A percentile compares a stretch with the other conserved stretches of the same genome.
These are phyloP conservation scores for Aspergillus kassunensis DNA, from an alignment of 495 filamentous ascomycete genomes.

Conservation along the genomic window DNA sequence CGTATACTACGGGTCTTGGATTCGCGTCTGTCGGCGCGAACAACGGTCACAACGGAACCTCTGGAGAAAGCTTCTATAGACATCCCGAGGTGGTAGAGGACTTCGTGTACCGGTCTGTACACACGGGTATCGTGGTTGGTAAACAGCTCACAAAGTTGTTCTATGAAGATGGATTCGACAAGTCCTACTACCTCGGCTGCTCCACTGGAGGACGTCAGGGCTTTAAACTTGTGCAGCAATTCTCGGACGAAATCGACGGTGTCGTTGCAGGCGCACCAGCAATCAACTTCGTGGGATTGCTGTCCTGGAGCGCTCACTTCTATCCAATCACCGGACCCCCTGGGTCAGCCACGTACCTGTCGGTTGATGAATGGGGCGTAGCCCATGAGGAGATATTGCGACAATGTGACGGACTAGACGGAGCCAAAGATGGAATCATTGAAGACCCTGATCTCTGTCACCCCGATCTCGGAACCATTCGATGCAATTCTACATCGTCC, in stretches of 20 bases:
- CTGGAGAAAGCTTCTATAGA: conserved; percentile 47
- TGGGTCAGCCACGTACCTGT: conserved; percentile 47
- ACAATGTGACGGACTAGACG: conserved; percentile 65
- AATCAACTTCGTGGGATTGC: conserved; percentile 47
- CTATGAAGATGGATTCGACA: conserved; percentile 41
- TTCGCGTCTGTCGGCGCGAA: conserved; percentile 56
- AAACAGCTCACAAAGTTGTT: conserved; percentile 46
- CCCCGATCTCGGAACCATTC: conserved; percentile 48
- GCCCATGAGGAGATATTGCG: conserved; percentile 56
- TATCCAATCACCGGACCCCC: conserved; percentile 45
- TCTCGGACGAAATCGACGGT: conserved; percentile 59
- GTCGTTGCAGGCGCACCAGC: conserved; percentile 58
- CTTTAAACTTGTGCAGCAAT: conserved; percentile 47
- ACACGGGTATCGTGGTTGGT: conserved; percentile 51
- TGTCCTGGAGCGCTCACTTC: conserved; percentile 53
- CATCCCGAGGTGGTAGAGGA: conserved; percentile 50
- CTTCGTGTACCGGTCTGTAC: conserved; percentile 43
- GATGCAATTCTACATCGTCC: conserved; percentile 39
- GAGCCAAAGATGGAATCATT: conserved; percentile 61
- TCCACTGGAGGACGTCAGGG: conserved; percentile 55
- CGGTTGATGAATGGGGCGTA: conserved; percentile 43
- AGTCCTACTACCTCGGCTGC: conserved; percentile 55
- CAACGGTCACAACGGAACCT: conserved; percentile 54
- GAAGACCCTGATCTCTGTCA: conserved; percentile 56
- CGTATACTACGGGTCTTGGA: conserved; percentile 41